A percentile compares a stretch with the other conserved stretches of the same genome.
phyloP scores from a whole-genome alignment of 768 basidiomycete species.

The Boletus fagicola region DNA sequence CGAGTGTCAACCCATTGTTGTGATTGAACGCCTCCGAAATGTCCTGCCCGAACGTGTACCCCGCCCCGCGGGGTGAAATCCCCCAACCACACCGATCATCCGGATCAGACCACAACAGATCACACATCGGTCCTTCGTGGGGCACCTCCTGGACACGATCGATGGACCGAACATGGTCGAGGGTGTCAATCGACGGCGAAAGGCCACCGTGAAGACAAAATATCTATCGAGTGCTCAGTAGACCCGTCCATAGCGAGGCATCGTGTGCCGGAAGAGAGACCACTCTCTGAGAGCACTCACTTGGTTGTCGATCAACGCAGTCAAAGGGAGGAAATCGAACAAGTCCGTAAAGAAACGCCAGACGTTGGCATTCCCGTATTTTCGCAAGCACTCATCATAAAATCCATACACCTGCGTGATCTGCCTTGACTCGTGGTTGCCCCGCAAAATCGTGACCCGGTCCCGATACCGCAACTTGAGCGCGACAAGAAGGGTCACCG shows the following conservation, averaged over 20 bases:
- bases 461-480: slow-evolving; percentile 98
- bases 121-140: slow-evolving; percentile 99
- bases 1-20: slow-evolving; percentile 95
- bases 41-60: slow-evolving; percentile 99
- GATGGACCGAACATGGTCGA: slow-evolving; percentile 98
- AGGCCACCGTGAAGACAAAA: slow-evolving; percentile 98
- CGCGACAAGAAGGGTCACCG: slow-evolving; percentile 94
- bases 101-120: slow-evolving; percentile 98
- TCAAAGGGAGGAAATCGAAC: slow-evolving; percentile 96
- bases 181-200: slow-evolving; percentile 98
- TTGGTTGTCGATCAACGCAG: slow-evolving; percentile 98
- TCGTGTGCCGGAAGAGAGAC: slow-evolving; percentile 2
- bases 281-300: slow-evolving; percentile 50
- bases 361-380: slow-evolving; percentile 99
- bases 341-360: slow-evolving; percentile 99
- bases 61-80: slow-evolving; percentile 96
- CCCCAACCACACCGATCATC: slow-evolving; percentile 99
- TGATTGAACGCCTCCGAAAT: slow-evolving; percentile 99
- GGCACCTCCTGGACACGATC: slow-evolving; percentile 99
- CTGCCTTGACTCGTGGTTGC: slow-evolving; percentile 98
- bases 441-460: slow-evolving; percentile 95
- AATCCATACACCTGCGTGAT: slow-evolving; percentile 99
- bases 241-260: background rate
- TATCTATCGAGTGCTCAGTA: slow-evolving; percentile 56
- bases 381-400: slow-evolving; percentile 98